These are phyloP conservation scores for Nitzschia sp. DNA, from an alignment of 108 stramenopile species.

Conservation along the genomic window DNA sequence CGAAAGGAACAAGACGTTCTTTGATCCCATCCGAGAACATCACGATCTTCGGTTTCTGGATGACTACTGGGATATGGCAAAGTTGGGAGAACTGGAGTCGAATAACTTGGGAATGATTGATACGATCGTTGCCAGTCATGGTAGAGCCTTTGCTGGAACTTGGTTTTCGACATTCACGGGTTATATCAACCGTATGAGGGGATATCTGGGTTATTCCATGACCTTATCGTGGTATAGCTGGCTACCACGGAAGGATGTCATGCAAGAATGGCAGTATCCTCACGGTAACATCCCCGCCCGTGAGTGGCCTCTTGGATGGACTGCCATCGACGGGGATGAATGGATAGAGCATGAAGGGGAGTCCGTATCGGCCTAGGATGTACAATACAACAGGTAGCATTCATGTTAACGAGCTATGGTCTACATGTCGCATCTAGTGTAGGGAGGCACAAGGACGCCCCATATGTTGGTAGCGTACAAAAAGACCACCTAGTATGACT, in stretches of 20 bases:
- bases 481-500: no score
- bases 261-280: slow-evolving; percentile 54
- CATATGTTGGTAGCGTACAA: no score
- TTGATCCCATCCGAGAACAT: slow-evolving; percentile 66
- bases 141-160: slow-evolving; percentile 80
- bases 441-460: no score
- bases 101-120: slow-evolving; percentile 86
- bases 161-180: slow-evolving; percentile 91
- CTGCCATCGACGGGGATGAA: slow-evolving; percentile 71
- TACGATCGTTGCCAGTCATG: slow-evolving; percentile 75
- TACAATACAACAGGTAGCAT: background rate
- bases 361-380: slow-evolving; percentile 2
- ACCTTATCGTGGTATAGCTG: slow-evolving; percentile 58
- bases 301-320: slow-evolving; percentile 73
- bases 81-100: slow-evolving; percentile 45
- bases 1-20: slow-evolving; percentile 78
- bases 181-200: slow-evolving; percentile 77
- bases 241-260: slow-evolving; percentile 48
- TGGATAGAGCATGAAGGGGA: slow-evolving; percentile 57
- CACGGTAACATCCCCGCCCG: slow-evolving; percentile 51
- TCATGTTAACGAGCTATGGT: background rate
- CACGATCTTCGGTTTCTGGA: slow-evolving; percentile 69
- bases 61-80: slow-evolving; percentile 58
- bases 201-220: slow-evolving; percentile 73
- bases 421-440: background rate